Conservation (phyloP, 257 asterid genomes). For the Paraleonurus japonicus region DNA sequence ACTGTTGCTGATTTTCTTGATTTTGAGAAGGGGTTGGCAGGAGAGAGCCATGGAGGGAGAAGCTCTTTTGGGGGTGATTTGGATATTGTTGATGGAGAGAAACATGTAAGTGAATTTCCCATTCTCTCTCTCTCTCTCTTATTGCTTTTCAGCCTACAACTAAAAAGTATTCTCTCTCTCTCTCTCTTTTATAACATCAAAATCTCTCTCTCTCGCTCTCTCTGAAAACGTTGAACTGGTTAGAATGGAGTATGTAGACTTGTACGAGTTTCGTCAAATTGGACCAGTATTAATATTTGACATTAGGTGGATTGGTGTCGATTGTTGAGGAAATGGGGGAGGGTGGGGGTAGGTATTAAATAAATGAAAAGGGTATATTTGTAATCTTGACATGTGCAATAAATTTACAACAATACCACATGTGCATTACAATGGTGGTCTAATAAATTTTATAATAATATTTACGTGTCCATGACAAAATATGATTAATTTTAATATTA, state of each 20-base stretch:
- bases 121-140: conserved; percentile 12
- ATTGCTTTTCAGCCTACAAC: conserved; percentile 5
- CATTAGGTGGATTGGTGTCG: conserved; percentile 14
- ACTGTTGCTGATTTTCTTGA: conserved; percentile 33
- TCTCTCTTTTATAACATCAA: conserved; percentile 1
- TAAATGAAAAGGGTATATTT: conserved; percentile 5
- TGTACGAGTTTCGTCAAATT: conserved; percentile 7
- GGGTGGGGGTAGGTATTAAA: neutral
- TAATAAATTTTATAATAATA: neutral
- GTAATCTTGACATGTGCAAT: conserved; percentile 11
- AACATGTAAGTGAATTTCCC: conserved; percentile 60
- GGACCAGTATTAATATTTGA: conserved; percentile 17
- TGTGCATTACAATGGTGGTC: conserved; percentile 13
- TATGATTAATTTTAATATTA: too few species aligned
- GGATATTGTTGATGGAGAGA: conserved; percentile 33
- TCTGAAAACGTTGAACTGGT: too few species aligned
- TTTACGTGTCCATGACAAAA: neutral
- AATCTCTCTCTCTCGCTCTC: neutral
- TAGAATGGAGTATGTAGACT: too few species aligned
- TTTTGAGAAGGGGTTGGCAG: conserved; percentile 26
- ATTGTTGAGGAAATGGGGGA: conserved; percentile 1
- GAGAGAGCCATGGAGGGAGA: conserved; percentile 48
- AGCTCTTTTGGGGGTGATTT: conserved; percentile 30
- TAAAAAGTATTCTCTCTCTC: neutral
- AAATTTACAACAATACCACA: conserved; percentile 15